These are phyloP conservation scores for Fusarium musae DNA, from an alignment of 2,329 filamentous ascomycete species.

Conservation along the genomic window DNA sequence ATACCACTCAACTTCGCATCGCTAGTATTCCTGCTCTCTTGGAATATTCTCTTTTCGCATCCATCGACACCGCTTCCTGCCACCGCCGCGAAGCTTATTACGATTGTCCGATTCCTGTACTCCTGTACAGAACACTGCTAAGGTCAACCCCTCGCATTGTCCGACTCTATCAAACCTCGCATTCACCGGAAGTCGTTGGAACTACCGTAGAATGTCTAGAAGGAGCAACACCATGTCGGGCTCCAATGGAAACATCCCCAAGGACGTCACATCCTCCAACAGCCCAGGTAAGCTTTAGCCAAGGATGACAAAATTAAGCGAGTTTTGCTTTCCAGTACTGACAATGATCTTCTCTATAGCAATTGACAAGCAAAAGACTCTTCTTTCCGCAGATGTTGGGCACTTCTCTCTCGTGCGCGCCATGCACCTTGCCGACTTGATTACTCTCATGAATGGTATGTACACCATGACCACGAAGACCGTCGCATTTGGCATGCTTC, in stretches of 20 bases:
- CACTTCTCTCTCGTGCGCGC: slow-evolving; percentile 78
- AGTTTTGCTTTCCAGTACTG: slow-evolving; percentile 2
- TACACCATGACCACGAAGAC: neutral
- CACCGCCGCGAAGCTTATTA: slow-evolving; percentile 1
- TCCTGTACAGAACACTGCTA: neutral
- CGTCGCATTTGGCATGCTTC: neutral
- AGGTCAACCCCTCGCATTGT: neutral
- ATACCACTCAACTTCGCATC: neutral
- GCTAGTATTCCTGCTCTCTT: neutral
- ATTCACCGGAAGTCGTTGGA: neutral
- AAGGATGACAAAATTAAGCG: neutral
- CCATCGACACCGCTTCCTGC: slow-evolving; percentile 18
- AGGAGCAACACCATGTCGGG: slow-evolving; percentile 59
- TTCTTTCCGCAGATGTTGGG: slow-evolving; percentile 75
- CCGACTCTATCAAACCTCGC: neutral
- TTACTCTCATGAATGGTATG: slow-evolving; percentile 83
- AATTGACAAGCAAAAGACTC: slow-evolving; percentile 79
- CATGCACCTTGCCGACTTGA: slow-evolving; percentile 83
- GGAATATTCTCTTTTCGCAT: neutral
- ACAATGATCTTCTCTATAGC: slow-evolving; percentile 53
- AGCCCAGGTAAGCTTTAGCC: slow-evolving; percentile 49
- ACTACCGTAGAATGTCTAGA: slow-evolving; percentile 68
- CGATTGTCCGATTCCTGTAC: neutral
- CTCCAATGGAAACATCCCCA: slow-evolving; percentile 45
- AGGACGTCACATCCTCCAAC: slow-evolving; percentile 44